Conservation (phyloP, 1,139 yeast species). For the Pichia sp. region DNA sequence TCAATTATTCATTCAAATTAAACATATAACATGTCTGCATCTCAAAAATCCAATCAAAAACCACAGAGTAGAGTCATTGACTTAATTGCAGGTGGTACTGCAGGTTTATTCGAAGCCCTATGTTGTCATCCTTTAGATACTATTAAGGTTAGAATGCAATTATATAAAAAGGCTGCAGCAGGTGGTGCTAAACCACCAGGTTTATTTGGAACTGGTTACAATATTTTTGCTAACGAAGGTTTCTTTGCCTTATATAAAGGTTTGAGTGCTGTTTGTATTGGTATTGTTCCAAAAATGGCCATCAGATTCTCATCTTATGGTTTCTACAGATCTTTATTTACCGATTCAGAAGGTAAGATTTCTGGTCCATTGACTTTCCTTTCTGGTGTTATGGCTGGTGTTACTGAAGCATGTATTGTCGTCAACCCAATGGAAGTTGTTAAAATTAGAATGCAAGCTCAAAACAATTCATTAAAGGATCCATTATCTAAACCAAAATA, state of each 20-base stretch:
- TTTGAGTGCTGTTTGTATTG: constrained; percentile 92
- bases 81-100: constrained; percentile 92
- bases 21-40: constrained; percentile 10
- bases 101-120: constrained; percentile 92
- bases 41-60: constrained; percentile 22
- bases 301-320: constrained; percentile 93
- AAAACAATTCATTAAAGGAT: constrained; percentile 72
- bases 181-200: constrained; percentile 67
- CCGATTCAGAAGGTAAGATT: constrained; percentile 55
- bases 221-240: constrained; percentile 74
- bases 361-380: constrained; percentile 68
- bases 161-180: constrained; percentile 43
- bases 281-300: constrained; percentile 98
- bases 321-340: constrained; percentile 65
- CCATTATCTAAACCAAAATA: constrained; percentile 73
- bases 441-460: constrained; percentile 93
- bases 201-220: constrained; percentile 70
- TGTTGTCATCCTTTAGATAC: constrained; percentile 96
- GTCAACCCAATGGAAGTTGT: constrained; percentile 98
- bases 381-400: constrained; percentile 97
- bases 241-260: constrained; percentile 89
- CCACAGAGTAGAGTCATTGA: constrained; percentile 52
- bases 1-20: too few species aligned
- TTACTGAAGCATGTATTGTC: constrained; percentile 89
- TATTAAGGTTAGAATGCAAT: constrained; percentile 94